phyloP scores from a whole-genome alignment of 371 early-diverging fungal genomes.

The Choanephora cucurbitarum region DNA sequence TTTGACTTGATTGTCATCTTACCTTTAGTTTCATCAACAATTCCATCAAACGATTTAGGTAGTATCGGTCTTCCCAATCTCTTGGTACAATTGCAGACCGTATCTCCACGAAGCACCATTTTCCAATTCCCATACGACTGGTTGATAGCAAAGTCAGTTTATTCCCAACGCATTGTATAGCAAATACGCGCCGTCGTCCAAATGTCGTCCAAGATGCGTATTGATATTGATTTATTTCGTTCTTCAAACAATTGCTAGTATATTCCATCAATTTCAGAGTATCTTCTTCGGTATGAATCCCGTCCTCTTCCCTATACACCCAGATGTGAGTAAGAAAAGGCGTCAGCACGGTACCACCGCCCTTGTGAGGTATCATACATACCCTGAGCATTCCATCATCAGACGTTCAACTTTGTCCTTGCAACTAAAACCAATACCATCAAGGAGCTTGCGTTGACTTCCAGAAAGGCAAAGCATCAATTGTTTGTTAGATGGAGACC shows the following conservation, averaged over 20 bases:
- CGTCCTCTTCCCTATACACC: constrained; percentile 27
- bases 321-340: no score
- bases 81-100: constrained; percentile 23
- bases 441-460: constrained; percentile 16
- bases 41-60: constrained; percentile 19
- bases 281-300: constrained; percentile 22
- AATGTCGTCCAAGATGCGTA: constrained; percentile 20
- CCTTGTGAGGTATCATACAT: no score
- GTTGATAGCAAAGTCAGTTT: constrained; percentile 20
- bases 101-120: constrained; percentile 23
- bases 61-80: constrained; percentile 21
- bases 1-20: no score
- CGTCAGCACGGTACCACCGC: no score
- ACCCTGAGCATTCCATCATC: constrained; percentile 19
- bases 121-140: constrained; percentile 17
- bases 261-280: constrained; percentile 24
- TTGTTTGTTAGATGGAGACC: constrained; percentile 15
- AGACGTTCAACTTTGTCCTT: constrained; percentile 14
- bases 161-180: constrained; percentile 14
- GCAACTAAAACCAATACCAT: constrained; percentile 19
- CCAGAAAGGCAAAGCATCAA: constrained; percentile 15
- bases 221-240: constrained; percentile 16
- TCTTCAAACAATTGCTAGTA: constrained; percentile 19
- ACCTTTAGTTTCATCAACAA: constrained; percentile 9
- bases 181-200: constrained; percentile 14